Conservation (phyloP, 106 monocot genomes). For the Platanthera zijinensis region DNA sequence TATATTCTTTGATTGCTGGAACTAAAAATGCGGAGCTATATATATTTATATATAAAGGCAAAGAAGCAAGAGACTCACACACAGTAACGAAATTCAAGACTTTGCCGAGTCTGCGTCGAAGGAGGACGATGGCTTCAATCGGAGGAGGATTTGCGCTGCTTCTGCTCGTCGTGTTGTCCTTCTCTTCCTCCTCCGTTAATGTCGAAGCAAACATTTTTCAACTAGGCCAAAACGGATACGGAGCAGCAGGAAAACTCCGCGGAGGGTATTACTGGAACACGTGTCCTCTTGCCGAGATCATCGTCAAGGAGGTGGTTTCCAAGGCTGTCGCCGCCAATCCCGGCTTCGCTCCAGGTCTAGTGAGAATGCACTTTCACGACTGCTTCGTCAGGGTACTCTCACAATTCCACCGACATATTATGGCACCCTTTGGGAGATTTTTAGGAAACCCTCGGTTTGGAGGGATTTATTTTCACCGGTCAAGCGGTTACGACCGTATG, state of each 20-base stretch:
- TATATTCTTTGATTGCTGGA: too few species aligned
- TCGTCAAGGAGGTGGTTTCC: slow-evolving; percentile 22
- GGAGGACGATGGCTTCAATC: not conserved
- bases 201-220: not conserved
- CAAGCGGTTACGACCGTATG: too few species aligned
- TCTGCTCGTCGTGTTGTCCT: not conserved
- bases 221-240: not conserved
- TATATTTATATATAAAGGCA: too few species aligned
- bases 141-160: not conserved
- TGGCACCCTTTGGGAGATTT: too few species aligned
- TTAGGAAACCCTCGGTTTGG: too few species aligned
- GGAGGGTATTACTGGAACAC: slow-evolving; percentile 27
- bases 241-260: not conserved
- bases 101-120: too few species aligned
- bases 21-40: too few species aligned
- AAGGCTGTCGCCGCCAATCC: slow-evolving; percentile 16
- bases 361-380: slow-evolving; percentile 35
- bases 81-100: too few species aligned
- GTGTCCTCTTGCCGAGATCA: slow-evolving; percentile 23
- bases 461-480: too few species aligned
- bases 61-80: too few species aligned
- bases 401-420: too few species aligned
- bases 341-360: slow-evolving; percentile 27
- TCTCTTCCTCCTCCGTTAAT: not conserved
- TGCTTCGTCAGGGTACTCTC: slow-evolving; percentile 22